Evolutionary conservation across 768 basidiomycete genomes (phyloP).

Genomic region (Tephrocybe sp.): DNA sequence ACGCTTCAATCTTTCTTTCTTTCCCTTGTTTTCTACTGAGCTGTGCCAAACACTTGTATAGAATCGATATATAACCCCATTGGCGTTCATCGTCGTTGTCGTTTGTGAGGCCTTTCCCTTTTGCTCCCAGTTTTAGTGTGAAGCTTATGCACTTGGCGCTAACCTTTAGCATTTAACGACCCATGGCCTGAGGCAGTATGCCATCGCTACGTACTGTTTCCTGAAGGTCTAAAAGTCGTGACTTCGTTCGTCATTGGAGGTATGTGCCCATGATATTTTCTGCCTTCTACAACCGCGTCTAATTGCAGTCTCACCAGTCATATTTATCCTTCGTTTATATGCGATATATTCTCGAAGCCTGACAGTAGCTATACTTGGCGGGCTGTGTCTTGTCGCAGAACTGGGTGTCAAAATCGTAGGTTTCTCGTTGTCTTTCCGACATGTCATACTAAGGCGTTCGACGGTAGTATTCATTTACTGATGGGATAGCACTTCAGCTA

Average conservation of each 20-base stretch:
- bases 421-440: neutral
- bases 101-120: too few relatives aligned
- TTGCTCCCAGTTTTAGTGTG: too few relatives aligned
- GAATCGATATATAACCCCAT: too few relatives aligned
- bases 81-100: too few relatives aligned
- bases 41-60: too few relatives aligned
- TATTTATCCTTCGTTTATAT: slow-evolving; percentile 10
- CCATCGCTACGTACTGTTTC: neutral
- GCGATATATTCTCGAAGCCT: slow-evolving; percentile 27
- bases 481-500: slow-evolving; percentile 27
- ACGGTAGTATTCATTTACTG: slow-evolving; percentile 33
- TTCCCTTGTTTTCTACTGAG: too few relatives aligned
- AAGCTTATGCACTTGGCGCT: too few relatives aligned
- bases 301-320: neutral
- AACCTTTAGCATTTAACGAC: neutral
- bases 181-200: slow-evolving; percentile 1
- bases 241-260: neutral
- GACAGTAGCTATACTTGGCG: slow-evolving; percentile 17
- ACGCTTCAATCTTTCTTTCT: too few relatives aligned
- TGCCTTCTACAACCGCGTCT: neutral
- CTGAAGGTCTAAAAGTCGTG: slow-evolving; percentile 2
- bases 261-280: neutral
- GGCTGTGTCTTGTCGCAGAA: slow-evolving; percentile 21
- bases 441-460: neutral
- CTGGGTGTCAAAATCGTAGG: slow-evolving; percentile 32